phyloP scores from a whole-genome alignment of 1,139 yeast species.

The Lodderomyces pseudojiufengensis region DNA sequence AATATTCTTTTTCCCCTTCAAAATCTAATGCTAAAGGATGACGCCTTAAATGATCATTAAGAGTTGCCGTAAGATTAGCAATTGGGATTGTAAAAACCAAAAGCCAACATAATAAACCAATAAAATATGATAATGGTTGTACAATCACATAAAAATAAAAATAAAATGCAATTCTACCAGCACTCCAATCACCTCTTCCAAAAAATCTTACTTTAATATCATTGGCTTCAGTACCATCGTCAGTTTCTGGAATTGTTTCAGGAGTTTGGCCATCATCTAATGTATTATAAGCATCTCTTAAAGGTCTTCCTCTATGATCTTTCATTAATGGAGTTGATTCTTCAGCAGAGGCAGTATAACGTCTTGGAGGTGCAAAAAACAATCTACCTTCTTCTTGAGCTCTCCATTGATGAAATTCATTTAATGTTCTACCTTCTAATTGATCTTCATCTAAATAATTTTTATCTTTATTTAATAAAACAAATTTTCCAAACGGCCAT shows the following conservation, averaged over 20 bases:
- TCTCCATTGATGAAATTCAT: conserved; percentile 89
- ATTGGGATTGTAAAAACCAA: conserved; percentile 89
- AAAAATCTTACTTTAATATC: conserved; percentile 62
- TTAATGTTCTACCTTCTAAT: conserved; percentile 79
- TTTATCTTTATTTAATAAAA: conserved; percentile 71
- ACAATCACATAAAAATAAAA: conserved; percentile 65
- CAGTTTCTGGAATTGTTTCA: conserved; percentile 10
- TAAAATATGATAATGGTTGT: conserved; percentile 60
- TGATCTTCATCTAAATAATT: conserved; percentile 84
- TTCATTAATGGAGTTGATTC: conserved; percentile 39
- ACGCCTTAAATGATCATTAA: conserved; percentile 76
- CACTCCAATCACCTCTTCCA: conserved; percentile 92
- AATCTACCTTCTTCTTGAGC: conserved; percentile 68
- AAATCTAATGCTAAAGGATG: conserved; percentile 86
- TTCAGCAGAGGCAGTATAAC: conserved; percentile 28
- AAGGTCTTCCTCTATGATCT: conserved; percentile 43
- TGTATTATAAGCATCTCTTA: conserved; percentile 38
- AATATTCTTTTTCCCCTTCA: conserved; percentile 55
- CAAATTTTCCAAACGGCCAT: conserved; percentile 88
- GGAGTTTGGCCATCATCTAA: conserved; percentile 19
- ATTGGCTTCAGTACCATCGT: conserved; percentile 29
- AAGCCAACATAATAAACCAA: conserved; percentile 72
- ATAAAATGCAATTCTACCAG: conserved; percentile 78
- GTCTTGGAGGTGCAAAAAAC: conserved; percentile 65
- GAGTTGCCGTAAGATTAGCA: conserved; percentile 61